phyloP scores from a whole-genome alignment of 1,139 yeast species.

The Arxiozyma slooffiae region DNA sequence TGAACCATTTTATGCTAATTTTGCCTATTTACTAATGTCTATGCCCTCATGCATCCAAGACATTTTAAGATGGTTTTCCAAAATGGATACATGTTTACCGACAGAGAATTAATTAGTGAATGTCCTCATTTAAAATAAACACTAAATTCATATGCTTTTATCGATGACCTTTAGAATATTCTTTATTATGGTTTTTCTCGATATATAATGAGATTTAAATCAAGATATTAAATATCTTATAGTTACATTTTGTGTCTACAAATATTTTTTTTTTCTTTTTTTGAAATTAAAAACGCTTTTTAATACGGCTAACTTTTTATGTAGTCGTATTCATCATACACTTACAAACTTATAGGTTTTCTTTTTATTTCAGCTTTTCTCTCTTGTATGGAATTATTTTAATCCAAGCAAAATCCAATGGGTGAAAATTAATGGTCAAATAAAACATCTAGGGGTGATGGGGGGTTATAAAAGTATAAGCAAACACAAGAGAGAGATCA shows the following conservation, averaged over 20 bases:
- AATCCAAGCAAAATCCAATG: background rate
- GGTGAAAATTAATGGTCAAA: background rate
- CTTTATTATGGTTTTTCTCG: background rate
- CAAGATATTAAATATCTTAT: too few relatives aligned
- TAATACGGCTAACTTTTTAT: too few relatives aligned
- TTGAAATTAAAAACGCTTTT: too few relatives aligned
- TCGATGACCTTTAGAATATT: too few relatives aligned
- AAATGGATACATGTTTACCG: conserved; percentile 28
- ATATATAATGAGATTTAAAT: too few relatives aligned
- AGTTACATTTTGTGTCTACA: background rate
- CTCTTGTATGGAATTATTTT: too few relatives aligned
- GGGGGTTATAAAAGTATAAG: conserved; percentile 8
- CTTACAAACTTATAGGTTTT: too few relatives aligned
- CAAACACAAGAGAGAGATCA: conserved; percentile 13
- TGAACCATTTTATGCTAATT: conserved; percentile 51
- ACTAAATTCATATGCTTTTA: too few relatives aligned
- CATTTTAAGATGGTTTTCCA: conserved; percentile 37
- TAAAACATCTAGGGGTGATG: conserved; percentile 2
- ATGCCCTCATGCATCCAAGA: conserved; percentile 44
- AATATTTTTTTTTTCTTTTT: background rate
- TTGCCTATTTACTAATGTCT: conserved; percentile 43
- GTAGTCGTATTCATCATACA: too few relatives aligned
- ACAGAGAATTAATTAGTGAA: conserved; percentile 7
- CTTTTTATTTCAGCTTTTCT: too few relatives aligned
- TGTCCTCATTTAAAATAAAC: background rate